These are phyloP conservation scores for Casuarina cunninghamiana DNA, from an alignment of 306 rosid genomes.

Conservation along the genomic window DNA sequence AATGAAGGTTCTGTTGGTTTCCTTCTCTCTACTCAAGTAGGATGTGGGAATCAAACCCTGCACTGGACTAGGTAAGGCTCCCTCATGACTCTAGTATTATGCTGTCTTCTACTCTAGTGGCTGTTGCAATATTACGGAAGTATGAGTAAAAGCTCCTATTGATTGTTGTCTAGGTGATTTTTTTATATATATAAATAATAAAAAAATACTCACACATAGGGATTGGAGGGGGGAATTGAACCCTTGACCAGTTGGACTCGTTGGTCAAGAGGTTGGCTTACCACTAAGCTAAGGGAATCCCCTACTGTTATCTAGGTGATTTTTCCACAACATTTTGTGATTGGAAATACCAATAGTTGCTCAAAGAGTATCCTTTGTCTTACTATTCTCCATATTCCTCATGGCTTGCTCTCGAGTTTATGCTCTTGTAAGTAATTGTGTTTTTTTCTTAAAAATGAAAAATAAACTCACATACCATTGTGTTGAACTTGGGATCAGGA, in stretches of 20 bases:
- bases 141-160: not conserved
- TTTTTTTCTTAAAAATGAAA: too few relatives aligned
- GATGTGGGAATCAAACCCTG: not conserved
- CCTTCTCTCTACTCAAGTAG: not conserved
- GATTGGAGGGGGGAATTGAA: too few relatives aligned
- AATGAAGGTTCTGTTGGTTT: not conserved
- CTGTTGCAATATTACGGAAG: not conserved
- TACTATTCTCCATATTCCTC: not conserved
- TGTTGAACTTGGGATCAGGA: too few relatives aligned
- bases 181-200: too few relatives aligned
- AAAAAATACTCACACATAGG: too few relatives aligned
- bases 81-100: not conserved
- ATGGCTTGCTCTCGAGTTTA: not conserved
- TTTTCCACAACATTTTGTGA: not conserved
- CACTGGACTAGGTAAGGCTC: not conserved
- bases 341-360: slow-evolving; percentile 4
- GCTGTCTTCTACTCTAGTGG: not conserved
- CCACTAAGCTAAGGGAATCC: too few relatives aligned
- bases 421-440: too few relatives aligned
- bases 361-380: not conserved
- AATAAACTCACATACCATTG: too few relatives aligned
- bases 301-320: too few relatives aligned
- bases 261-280: too few relatives aligned
- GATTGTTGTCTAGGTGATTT: not conserved
- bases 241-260: too few relatives aligned